Conservation (phyloP, 2,329 filamentous ascomycete genomes). For the Ceratocystis cubensis region DNA sequence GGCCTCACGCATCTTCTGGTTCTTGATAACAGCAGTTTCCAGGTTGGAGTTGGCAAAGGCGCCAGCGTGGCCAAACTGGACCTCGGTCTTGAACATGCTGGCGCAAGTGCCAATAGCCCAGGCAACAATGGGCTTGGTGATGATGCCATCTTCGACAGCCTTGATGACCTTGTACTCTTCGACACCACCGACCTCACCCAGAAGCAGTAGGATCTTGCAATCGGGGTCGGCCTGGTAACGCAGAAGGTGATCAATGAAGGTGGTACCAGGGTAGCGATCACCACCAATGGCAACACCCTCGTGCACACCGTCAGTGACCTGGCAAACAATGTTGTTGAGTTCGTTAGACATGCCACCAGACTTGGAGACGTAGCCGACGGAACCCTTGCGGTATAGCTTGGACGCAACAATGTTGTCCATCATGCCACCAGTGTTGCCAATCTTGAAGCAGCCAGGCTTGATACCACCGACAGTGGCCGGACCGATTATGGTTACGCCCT, state of each 20-base stretch:
- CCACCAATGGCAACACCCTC: slow-evolving; percentile 99
- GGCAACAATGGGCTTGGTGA: slow-evolving; percentile 97
- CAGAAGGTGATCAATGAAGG: slow-evolving; percentile 97
- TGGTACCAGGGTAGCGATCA: slow-evolving; percentile 97
- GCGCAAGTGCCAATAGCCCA: slow-evolving; percentile 99
- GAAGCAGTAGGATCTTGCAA: slow-evolving; percentile 91
- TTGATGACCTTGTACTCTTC: slow-evolving; percentile 99
- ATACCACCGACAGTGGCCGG: slow-evolving; percentile 97
- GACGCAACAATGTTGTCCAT: slow-evolving; percentile 99
- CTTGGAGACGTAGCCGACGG: slow-evolving; percentile 98
- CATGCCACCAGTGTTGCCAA: slow-evolving; percentile 99
- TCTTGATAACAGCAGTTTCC: slow-evolving; percentile 93
- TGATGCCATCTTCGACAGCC: slow-evolving; percentile 82
- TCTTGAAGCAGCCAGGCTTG: slow-evolving; percentile 99
- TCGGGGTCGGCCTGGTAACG: slow-evolving; percentile 93
- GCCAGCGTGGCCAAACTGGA: slow-evolving; percentile 97
- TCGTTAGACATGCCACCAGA: slow-evolving; percentile 99
- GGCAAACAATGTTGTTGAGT: slow-evolving; percentile 97
- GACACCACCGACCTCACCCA: slow-evolving; percentile 97
- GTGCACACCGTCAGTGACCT: slow-evolving; percentile 94
- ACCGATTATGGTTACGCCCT: slow-evolving; percentile 97
- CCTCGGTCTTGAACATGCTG: slow-evolving; percentile 99
- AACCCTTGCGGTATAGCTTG: slow-evolving; percentile 99
- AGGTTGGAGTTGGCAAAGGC: slow-evolving; percentile 98
- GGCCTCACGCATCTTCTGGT: slow-evolving; percentile 89